Percentiles rank a stretch among this genome's conserved stretches.
Conservation (phyloP, 352 stramenopile species). For the Globisporangium barbulae region DNA sequence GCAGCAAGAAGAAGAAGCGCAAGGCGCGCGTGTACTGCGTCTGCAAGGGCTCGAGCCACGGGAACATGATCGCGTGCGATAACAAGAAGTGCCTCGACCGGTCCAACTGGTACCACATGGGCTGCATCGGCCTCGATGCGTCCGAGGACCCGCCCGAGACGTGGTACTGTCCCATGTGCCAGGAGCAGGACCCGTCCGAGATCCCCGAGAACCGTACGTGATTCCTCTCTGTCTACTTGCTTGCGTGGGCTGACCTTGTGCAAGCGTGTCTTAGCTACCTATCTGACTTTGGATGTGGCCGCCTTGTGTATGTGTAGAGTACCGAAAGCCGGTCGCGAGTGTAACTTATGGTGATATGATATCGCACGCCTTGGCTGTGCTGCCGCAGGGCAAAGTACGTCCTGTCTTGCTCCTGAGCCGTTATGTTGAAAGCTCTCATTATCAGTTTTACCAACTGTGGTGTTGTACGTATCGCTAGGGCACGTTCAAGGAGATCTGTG, state of each 20-base stretch:
- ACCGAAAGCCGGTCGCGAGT: slow-evolving; percentile 74
- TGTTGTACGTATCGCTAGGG: slow-evolving; percentile 27
- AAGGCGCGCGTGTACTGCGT: slow-evolving; percentile 73
- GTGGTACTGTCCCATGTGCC: slow-evolving; percentile 72
- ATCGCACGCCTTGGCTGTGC: slow-evolving; percentile 63
- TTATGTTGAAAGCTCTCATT: neutral
- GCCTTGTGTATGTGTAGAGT: slow-evolving; percentile 35
- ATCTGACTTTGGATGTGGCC: neutral
- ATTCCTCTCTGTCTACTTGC: neutral
- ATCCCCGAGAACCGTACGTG: slow-evolving; percentile 72
- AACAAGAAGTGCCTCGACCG: slow-evolving; percentile 76
- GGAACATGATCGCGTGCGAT: slow-evolving; percentile 84
- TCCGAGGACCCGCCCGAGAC: slow-evolving; percentile 51
- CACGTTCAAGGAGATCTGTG: slow-evolving; percentile 88
- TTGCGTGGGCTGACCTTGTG: too few species aligned
- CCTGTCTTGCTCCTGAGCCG: too few species aligned
- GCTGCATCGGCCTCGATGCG: slow-evolving; percentile 58
- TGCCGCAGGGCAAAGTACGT: slow-evolving; percentile 65
- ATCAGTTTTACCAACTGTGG: neutral
- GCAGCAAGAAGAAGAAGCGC: slow-evolving; percentile 51
- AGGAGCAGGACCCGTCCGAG: slow-evolving; percentile 44
- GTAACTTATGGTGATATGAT: slow-evolving; percentile 90
- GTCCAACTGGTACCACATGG: slow-evolving; percentile 85
- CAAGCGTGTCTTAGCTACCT: neutral
- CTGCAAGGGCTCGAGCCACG: slow-evolving; percentile 69